phyloP scores from a whole-genome alignment of 805 yeast species.

The Candida arabinofermentans region DNA sequence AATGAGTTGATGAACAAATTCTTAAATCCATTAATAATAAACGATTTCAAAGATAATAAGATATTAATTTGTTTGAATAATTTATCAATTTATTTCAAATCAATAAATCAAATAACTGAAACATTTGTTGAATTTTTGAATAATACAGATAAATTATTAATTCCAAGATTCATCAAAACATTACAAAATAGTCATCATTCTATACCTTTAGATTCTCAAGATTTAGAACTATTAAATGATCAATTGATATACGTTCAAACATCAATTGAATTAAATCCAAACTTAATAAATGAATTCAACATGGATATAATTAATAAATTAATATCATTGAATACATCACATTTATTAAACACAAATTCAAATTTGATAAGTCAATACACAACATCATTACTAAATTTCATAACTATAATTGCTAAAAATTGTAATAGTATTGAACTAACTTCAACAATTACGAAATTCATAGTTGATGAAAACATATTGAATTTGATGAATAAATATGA shows the following conservation, averaged over 20 bases:
- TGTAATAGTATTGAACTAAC: conserved; percentile 15
- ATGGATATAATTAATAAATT: conserved; percentile 2
- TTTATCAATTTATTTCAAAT: conserved; percentile 36
- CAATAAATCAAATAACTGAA: conserved; percentile 25
- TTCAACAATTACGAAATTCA: conserved; percentile 19
- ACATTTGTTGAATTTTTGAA: conserved; percentile 8
- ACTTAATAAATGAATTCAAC: conserved; percentile 1
- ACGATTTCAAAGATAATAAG: conserved; percentile 48
- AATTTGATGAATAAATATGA: conserved; percentile 15
- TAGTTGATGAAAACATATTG: conserved; percentile 23
- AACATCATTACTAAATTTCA: conserved; percentile 20
- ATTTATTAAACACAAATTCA: background rate
- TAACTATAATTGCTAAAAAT: conserved; percentile 24
- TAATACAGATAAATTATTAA: conserved; percentile 8
- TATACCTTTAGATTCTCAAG: conserved; percentile 2
- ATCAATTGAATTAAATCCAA: conserved; percentile 11
- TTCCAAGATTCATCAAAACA: conserved; percentile 7
- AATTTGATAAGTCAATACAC: conserved; percentile 16
- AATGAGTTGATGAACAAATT: conserved; percentile 19
- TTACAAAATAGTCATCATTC: conserved; percentile 4
- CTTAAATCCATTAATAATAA: conserved; percentile 38
- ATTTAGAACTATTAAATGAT: conserved; percentile 15
- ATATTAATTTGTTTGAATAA: conserved; percentile 69
- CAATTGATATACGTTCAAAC: conserved; percentile 16
- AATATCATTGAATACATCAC: conserved; percentile 6